Evolutionary conservation across 164 flowering plant species (phyloP), one percentile per base, ranked within the genome.

Genomic region (Protea cynaroides): DNA sequence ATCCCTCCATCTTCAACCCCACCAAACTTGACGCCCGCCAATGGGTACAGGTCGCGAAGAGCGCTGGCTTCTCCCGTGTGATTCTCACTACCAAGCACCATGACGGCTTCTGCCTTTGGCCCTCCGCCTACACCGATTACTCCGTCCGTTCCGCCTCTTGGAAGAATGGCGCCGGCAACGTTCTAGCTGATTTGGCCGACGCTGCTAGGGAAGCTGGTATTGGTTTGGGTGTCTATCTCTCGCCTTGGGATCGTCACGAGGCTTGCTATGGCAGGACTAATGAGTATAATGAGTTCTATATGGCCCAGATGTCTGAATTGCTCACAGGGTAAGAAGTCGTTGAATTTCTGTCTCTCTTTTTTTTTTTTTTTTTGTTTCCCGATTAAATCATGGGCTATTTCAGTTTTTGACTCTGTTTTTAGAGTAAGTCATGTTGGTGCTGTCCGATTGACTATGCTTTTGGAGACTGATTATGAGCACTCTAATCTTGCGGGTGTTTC

Each of bases 201-300:
- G 94, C 97, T 10, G 96, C 96, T 1, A 79, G 65, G 50, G 82
- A 73, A 12, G 82, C 65, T 1, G 97, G 94, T 0, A 37, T 95
- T 47, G 81, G 73, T 1, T 58, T 92, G 63, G 99, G 97, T 8
- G 56, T 95, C 22, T 95, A 95, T 56, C 84, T 95, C 17, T 95
- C 99, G 0, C 99, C 97, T 0, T 95, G 99, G 99, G 99, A 95
- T 78, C 83, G 97, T 43, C 99, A 95, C 67, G 99, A 95, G 74
- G 29, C 55, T 12, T 61, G 23, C 7, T 95, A 86, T 68, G 97
- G 99, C 60, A 75, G 74, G 79, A 90, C 92, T 0, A 4, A 81
- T 70, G 89, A 86, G 75, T 95, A 95, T 56, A 95, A 95, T 62
- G 94, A 91, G 74, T 88, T 67, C 69, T 95, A 89, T 58, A 24